Conservation (phyloP, 129 eudicot species). For the Sambucus nigra region DNA sequence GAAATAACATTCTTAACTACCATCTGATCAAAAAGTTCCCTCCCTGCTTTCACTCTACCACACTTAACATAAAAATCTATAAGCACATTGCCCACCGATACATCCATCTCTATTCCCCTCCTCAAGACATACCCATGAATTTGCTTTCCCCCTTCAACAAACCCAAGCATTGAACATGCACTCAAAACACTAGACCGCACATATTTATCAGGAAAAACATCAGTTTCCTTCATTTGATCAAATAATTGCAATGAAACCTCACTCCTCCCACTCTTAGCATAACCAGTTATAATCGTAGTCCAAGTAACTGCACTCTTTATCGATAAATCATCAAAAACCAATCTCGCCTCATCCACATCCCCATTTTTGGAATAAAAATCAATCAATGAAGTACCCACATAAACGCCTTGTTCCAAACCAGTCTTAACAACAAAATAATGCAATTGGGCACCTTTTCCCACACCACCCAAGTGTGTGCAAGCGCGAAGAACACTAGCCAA, state of each 20-base stretch:
- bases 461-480: constrained; percentile 27
- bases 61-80: constrained; percentile 66
- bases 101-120: constrained; percentile 43
- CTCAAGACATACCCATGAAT: constrained; percentile 51
- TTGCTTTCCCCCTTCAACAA: constrained; percentile 48
- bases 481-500: constrained; percentile 47
- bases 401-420: constrained; percentile 42
- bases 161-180: constrained; percentile 43
- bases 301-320: constrained; percentile 42
- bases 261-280: constrained; percentile 38
- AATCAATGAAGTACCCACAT: constrained; percentile 53
- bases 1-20: constrained; percentile 39
- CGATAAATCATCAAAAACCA: constrained; percentile 34
- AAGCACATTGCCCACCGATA: constrained; percentile 44
- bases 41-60: constrained; percentile 36
- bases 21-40: constrained; percentile 46
- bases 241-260: constrained; percentile 40
- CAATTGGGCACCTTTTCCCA: constrained; percentile 27
- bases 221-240: constrained; percentile 33
- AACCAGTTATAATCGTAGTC: constrained; percentile 52
- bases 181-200: constrained; percentile 48
- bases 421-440: constrained; percentile 42
- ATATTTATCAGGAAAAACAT: constrained; percentile 45
- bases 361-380: constrained; percentile 48
- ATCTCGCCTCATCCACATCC: constrained; percentile 34